Base-by-base conservation (phyloP, 1,139 yeast species). In the Hyphopichia buzzinii region DNA sequence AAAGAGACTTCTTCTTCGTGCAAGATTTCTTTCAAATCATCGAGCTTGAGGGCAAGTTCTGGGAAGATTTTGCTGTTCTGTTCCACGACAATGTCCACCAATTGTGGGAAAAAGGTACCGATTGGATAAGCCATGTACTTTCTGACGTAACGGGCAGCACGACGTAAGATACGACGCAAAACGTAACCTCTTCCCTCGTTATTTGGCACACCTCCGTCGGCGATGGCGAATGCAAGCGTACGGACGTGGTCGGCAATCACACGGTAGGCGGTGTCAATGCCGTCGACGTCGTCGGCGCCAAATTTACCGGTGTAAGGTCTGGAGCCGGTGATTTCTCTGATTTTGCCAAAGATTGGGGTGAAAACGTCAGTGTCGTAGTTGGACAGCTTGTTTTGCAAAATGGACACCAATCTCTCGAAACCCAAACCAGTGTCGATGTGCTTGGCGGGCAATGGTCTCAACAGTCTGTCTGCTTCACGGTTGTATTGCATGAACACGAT, bases 351-450 rank as follows among this genome's bases (percentile, higher is more conserved):
- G 45, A 92, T 69, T 37, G 98, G 98, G 45, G 78, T 73, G 72
- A 92, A 92, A 30, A 92, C 97, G 61, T 92, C 98, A 31, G 98
- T 94, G 62, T 92, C 99, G 62, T 92, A 92, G 68, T 92, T 92
- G 37, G 97, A 89, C 48, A 76, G 69, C 55, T 85, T 90, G 64
- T 88, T 81, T 67, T 94, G 98, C 57, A 92, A 77, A 40, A 92
- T 82, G 4, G 97, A 88, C 17, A 92, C 99, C 56, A 92, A 77
- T 66, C 99, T 82, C 72, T 92, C 99, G 55, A 90, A 92, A 33
- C 99, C 99, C 89, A 92, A 77, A 66, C 99, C 99, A 22, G 99
- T 92, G 59, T 92, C 99, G 45, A 92, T 80, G 60, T 92, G 99
- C 65, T 89, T 83, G 36, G 89, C 88, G 33, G 99, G 99, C 53